Percentiles rank a stretch among this genome's conserved stretches.
Evolutionary conservation across 192 early-diverging fungal genomes (phyloP).

Genomic region (Coemansia sp.): DNA sequence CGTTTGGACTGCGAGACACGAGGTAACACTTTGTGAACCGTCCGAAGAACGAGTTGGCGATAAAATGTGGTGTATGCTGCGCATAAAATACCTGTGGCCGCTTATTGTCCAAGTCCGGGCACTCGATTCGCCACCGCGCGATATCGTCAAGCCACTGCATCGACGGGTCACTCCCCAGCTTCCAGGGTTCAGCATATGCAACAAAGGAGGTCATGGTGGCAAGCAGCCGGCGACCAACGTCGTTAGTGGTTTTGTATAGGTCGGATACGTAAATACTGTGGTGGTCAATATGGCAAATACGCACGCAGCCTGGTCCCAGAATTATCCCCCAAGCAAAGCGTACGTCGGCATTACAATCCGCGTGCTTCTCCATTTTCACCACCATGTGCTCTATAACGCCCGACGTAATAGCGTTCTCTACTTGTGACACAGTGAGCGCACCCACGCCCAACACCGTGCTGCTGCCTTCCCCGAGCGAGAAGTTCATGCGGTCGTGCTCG

Average conservation of each 20-base stretch:
- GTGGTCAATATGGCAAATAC: constrained; percentile 41
- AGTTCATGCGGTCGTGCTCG: too few relatives aligned
- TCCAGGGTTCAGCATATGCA: constrained; percentile 25
- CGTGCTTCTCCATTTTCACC: constrained; percentile 33
- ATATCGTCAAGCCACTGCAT: constrained; percentile 39
- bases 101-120: constrained; percentile 14
- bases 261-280: constrained; percentile 37
- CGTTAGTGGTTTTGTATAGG: too few relatives aligned
- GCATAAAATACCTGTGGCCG: constrained; percentile 15
- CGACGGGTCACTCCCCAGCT: constrained; percentile 40
- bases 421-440: neutral
- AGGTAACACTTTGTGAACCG: constrained; percentile 46
- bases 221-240: constrained; percentile 7
- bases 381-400: constrained; percentile 39
- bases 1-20: constrained; percentile 15
- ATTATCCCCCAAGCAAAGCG: constrained; percentile 41
- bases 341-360: constrained; percentile 23
- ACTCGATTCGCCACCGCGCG: constrained; percentile 42
- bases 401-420: constrained; percentile 11
- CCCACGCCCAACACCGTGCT: neutral
- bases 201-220: neutral
- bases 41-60: constrained; percentile 47
- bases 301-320: constrained; percentile 24
- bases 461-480: neutral
- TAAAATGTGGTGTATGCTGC: constrained; percentile 26